Percentiles rank a stretch among this genome's conserved stretches.
phyloP scores from a whole-genome alignment of 768 basidiomycete species.

The Podaxis mareebaensis region DNA sequence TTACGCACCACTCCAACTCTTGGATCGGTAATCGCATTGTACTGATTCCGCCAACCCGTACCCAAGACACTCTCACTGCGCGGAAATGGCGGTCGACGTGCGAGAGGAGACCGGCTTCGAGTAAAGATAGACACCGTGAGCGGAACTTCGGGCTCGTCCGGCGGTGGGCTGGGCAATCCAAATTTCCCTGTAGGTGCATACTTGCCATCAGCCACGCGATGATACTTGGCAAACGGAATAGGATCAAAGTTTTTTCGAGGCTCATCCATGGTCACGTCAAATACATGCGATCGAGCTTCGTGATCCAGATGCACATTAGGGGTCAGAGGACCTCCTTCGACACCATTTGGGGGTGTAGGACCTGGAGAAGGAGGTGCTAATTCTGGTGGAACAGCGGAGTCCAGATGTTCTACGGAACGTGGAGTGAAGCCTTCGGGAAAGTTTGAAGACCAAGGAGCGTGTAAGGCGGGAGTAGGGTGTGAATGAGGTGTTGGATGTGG shows the following conservation, averaged over 20 bases:
- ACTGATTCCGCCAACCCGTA: slow-evolving; percentile 51
- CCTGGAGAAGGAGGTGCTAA: slow-evolving; percentile 53
- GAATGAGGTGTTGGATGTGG: slow-evolving; percentile 16
- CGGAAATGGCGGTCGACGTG: not conserved
- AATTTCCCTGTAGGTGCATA: slow-evolving; percentile 72
- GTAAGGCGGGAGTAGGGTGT: slow-evolving; percentile 13
- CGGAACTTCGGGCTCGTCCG: slow-evolving; percentile 40
- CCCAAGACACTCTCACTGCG: slow-evolving; percentile 6
- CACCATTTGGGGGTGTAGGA: slow-evolving; percentile 45
- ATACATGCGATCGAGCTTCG: slow-evolving; percentile 12
- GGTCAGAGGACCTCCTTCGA: slow-evolving; percentile 43
- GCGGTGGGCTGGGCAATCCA: slow-evolving; percentile 61
- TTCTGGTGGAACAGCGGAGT: slow-evolving; percentile 35
- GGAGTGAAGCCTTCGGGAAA: slow-evolving; percentile 32
- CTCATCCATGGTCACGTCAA: slow-evolving; percentile 23
- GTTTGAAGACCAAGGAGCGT: slow-evolving; percentile 7
- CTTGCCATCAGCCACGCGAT: slow-evolving; percentile 69
- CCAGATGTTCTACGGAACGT: slow-evolving; percentile 24
- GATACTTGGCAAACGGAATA: slow-evolving; percentile 69
- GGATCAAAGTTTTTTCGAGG: slow-evolving; percentile 53
- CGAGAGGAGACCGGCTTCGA: slow-evolving; percentile 19
- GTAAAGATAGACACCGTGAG: slow-evolving; percentile 24
- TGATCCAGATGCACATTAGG: slow-evolving; percentile 52
- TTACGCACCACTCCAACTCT: slow-evolving; percentile 67
- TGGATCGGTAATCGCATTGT: slow-evolving; percentile 68